Conservation (phyloP, 2,329 filamentous ascomycete species). For the Trichoderma citrinoviride region DNA sequence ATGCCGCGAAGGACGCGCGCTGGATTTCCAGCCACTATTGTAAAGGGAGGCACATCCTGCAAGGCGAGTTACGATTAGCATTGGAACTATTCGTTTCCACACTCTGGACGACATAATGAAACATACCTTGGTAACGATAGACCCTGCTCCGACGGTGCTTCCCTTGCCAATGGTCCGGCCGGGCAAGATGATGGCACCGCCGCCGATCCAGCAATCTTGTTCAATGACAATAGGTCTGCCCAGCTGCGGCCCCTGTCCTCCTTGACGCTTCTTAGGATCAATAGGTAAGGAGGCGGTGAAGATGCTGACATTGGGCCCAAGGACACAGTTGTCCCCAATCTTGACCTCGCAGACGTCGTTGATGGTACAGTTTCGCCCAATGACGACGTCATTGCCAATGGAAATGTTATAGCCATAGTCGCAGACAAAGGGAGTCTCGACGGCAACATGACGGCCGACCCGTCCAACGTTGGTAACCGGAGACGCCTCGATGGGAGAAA, state of each 20-base stretch:
- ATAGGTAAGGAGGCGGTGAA: conserved; percentile 71
- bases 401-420: conserved; percentile 95
- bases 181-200: conserved; percentile 72
- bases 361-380: conserved; percentile 80
- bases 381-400: conserved; percentile 79
- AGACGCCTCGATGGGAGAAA: conserved; percentile 54
- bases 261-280: conserved; percentile 71
- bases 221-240: conserved; percentile 75
- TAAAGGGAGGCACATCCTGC: conserved; percentile 63
- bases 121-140: conserved; percentile 74
- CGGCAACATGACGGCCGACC: conserved; percentile 71
- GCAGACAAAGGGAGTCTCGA: conserved; percentile 87
- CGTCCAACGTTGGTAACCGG: conserved; percentile 55
- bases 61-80: conserved; percentile 24
- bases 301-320: conserved; percentile 83
- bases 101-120: background rate
- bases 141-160: conserved; percentile 75
- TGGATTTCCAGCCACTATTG: conserved; percentile 69
- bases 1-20: conserved; percentile 54
- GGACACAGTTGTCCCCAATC: conserved; percentile 74
- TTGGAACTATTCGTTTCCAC: background rate
- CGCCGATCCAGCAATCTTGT: conserved; percentile 81
- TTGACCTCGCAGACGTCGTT: conserved; percentile 81
- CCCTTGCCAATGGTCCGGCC: conserved; percentile 79
- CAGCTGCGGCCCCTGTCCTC: conserved; percentile 67